Conservation (phyloP, 2,329 filamentous ascomycete genomes). For the Claviceps lovelessii region DNA sequence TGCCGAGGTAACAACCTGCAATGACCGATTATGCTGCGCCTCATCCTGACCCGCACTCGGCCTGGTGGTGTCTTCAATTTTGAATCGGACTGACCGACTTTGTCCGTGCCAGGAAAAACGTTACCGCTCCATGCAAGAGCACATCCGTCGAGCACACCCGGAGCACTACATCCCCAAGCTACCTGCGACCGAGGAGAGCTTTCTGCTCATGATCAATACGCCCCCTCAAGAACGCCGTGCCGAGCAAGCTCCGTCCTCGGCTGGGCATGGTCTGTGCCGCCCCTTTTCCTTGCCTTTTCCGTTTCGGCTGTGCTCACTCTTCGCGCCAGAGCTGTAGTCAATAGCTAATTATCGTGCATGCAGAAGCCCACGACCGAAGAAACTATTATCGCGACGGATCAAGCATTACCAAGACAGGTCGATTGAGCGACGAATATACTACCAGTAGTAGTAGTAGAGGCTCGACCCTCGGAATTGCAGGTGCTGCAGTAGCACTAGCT, state of each 20-base stretch:
- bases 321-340: not conserved
- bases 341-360: not conserved
- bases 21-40: not conserved
- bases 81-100: not conserved
- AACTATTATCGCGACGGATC: slow-evolving; percentile 41
- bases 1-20: not conserved
- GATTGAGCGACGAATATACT: slow-evolving; percentile 54
- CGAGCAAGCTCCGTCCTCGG: slow-evolving; percentile 19
- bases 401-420: slow-evolving; percentile 53
- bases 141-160: slow-evolving; percentile 91
- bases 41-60: not conserved
- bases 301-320: not conserved
- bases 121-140: slow-evolving; percentile 98
- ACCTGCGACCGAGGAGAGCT: slow-evolving; percentile 95
- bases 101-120: slow-evolving; percentile 60
- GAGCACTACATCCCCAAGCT: slow-evolving; percentile 97
- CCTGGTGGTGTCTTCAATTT: not conserved
- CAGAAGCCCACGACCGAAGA: slow-evolving; percentile 45
- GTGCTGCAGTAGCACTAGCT: slow-evolving; percentile 72
- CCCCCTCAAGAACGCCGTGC: slow-evolving; percentile 57
- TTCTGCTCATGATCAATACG: slow-evolving; percentile 88
- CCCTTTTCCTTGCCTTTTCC: not conserved
- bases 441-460: slow-evolving; percentile 21
- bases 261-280: slow-evolving; percentile 19
- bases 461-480: slow-evolving; percentile 42